Conservation (phyloP, 768 basidiomycete genomes). For the Leccinellum rugosiceps region DNA sequence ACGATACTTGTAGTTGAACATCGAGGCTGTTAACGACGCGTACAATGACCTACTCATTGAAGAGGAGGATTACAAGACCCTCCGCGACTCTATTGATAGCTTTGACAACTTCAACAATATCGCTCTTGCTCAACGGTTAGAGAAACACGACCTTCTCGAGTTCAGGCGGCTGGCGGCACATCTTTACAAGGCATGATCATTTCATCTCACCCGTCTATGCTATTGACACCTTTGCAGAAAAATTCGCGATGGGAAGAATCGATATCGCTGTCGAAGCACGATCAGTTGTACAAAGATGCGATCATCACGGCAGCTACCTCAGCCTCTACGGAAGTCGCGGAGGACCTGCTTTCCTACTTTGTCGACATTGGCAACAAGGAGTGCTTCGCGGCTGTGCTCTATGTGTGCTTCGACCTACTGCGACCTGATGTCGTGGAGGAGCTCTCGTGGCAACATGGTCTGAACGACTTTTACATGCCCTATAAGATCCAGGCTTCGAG, state of each 20-base stretch:
- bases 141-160: constrained; percentile 89
- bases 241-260: constrained; percentile 96
- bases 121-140: constrained; percentile 77
- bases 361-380: constrained; percentile 99
- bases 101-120: constrained; percentile 98
- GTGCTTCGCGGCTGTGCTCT: constrained; percentile 89
- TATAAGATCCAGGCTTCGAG: constrained; percentile 89
- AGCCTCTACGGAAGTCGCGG: constrained; percentile 80
- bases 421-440: constrained; percentile 92
- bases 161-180: constrained; percentile 95
- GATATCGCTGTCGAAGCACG: constrained; percentile 90
- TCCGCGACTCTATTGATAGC: constrained; percentile 96
- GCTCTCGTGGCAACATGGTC: constrained; percentile 91
- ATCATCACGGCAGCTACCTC: constrained; percentile 92
- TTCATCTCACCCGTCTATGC: neutral
- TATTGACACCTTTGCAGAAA: constrained; percentile 55
- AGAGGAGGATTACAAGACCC: constrained; percentile 97
- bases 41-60: constrained; percentile 98
- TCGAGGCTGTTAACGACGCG: constrained; percentile 96
- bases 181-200: constrained; percentile 75
- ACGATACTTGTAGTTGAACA: constrained; percentile 69
- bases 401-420: constrained; percentile 92
- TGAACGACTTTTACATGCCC: constrained; percentile 98
- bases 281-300: constrained; percentile 96
- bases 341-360: constrained; percentile 94